These are phyloP conservation scores for Kwoniella sp. DNA, from an alignment of 768 basidiomycete species.

Conservation along the genomic window DNA sequence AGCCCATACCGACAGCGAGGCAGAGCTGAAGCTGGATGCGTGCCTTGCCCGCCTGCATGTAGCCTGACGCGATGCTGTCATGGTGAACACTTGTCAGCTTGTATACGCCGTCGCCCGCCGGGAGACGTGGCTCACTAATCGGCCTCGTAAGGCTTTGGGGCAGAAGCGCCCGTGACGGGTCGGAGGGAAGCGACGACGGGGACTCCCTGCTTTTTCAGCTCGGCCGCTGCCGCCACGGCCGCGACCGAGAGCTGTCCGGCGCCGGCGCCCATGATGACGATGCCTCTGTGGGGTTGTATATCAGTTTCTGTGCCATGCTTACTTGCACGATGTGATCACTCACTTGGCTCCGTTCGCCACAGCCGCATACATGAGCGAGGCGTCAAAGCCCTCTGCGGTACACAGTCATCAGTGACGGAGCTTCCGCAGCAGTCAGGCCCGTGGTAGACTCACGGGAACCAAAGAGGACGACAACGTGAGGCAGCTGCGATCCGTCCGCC, in stretches of 20 bases:
- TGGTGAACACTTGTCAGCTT: too few relatives aligned
- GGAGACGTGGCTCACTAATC: not conserved
- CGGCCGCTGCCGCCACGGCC: slow-evolving; percentile 6
- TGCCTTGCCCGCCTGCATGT: slow-evolving; percentile 32
- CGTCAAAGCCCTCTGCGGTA: slow-evolving; percentile 9
- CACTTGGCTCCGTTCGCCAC: slow-evolving; percentile 24
- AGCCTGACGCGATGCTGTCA: slow-evolving; percentile 26
- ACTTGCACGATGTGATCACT: too few relatives aligned
- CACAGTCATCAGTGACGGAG: not conserved
- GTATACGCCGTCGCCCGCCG: too few relatives aligned
- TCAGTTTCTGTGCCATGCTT: too few relatives aligned
- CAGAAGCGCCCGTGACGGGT: slow-evolving; percentile 21
- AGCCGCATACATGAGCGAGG: slow-evolving; percentile 11
- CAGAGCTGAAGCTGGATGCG: slow-evolving; percentile 33
- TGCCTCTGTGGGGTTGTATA: slow-evolving; percentile 19
- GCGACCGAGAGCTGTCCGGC: slow-evolving; percentile 21
- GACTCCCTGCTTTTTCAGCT: slow-evolving; percentile 17
- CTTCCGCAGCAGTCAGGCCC: too few relatives aligned
- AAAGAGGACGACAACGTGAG: slow-evolving; percentile 33
- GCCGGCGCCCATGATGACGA: slow-evolving; percentile 37
- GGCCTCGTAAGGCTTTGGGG: slow-evolving; percentile 14
- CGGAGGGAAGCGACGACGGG: slow-evolving; percentile 24
- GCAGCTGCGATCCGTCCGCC: slow-evolving; percentile 7
- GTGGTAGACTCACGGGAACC: slow-evolving; percentile 16
- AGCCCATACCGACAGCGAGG: slow-evolving; percentile 26